Evolutionary conservation across 768 basidiomycete genomes (phyloP).

Genomic region (Russula olivacea): DNA sequence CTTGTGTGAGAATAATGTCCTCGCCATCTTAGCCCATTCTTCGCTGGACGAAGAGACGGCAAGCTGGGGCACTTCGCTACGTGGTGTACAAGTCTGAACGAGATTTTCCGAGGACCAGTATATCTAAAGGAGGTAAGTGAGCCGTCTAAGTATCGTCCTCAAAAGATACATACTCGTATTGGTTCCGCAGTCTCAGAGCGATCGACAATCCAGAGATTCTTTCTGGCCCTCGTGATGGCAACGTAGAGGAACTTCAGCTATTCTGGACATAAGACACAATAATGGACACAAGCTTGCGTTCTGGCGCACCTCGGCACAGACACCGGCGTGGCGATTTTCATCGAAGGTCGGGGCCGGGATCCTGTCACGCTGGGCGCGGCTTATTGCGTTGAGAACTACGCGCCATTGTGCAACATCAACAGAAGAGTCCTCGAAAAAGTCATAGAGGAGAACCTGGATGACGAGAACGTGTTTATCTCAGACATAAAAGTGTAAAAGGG

Average conservation of each 20-base stretch:
- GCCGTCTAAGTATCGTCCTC: too few species aligned
- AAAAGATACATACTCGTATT: slow-evolving; percentile 43
- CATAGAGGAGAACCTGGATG: slow-evolving; percentile 54
- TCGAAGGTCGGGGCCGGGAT: slow-evolving; percentile 43
- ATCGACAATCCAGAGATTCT: slow-evolving; percentile 64
- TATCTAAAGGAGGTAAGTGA: slow-evolving; percentile 33
- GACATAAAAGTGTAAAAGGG: not conserved
- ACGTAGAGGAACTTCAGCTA: slow-evolving; percentile 62
- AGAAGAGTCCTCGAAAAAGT: slow-evolving; percentile 60
- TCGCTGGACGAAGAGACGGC: slow-evolving; percentile 47
- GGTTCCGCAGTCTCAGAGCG: slow-evolving; percentile 51
- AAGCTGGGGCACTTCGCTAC: slow-evolving; percentile 45
- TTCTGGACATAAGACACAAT: not conserved
- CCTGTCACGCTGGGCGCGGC: slow-evolving; percentile 22
- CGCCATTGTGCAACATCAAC: slow-evolving; percentile 50
- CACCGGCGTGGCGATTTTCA: slow-evolving; percentile 39
- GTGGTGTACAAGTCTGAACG: slow-evolving; percentile 45
- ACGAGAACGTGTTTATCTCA: not conserved
- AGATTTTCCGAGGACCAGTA: slow-evolving; percentile 46
- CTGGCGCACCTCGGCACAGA: slow-evolving; percentile 20
- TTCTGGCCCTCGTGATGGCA: slow-evolving; percentile 58
- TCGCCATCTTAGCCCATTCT: slow-evolving; percentile 43
- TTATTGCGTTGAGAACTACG: slow-evolving; percentile 41
- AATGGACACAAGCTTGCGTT: not conserved
- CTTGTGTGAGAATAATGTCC: slow-evolving; percentile 38